Conservation (phyloP, 2,329 filamentous ascomycete species). For the Juglanconis oblonga region DNA sequence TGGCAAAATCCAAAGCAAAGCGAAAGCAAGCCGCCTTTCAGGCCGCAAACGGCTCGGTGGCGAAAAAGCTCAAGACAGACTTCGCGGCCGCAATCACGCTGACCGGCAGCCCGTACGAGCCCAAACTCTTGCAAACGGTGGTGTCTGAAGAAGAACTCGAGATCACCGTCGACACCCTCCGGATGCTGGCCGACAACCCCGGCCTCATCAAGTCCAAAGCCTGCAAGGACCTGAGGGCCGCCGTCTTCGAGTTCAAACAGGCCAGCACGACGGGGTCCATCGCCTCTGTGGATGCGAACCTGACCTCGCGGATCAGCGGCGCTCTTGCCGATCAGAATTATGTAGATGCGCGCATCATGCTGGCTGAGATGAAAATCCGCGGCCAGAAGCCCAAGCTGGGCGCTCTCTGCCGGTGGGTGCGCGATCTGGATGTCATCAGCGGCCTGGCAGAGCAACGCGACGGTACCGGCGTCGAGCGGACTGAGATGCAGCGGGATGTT, state of each 20-base stretch:
- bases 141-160: slow-evolving; percentile 18
- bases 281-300: slow-evolving; percentile 52
- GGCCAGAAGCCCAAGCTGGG: slow-evolving; percentile 64
- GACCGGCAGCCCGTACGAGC: slow-evolving; percentile 6
- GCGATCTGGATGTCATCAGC: slow-evolving; percentile 67
- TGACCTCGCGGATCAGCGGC: slow-evolving; percentile 64
- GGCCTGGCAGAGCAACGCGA: slow-evolving; percentile 57
- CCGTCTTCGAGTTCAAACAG: slow-evolving; percentile 67
- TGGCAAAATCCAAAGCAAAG: slow-evolving; percentile 18
- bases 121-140: slow-evolving; percentile 13
- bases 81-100: neutral
- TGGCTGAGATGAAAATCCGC: slow-evolving; percentile 70
- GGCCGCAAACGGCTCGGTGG: slow-evolving; percentile 1
- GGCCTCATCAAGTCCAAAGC: slow-evolving; percentile 64
- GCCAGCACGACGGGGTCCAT: slow-evolving; percentile 66
- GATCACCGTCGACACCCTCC: slow-evolving; percentile 17
- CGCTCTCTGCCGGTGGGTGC: slow-evolving; percentile 69
- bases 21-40: slow-evolving; percentile 14
- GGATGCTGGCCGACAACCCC: slow-evolving; percentile 43
- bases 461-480: slow-evolving; percentile 36
- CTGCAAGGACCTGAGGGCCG: slow-evolving; percentile 64
- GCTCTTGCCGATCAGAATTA: slow-evolving; percentile 65
- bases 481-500: slow-evolving; percentile 49
- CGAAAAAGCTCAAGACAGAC: slow-evolving; percentile 14
- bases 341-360: slow-evolving; percentile 60